Conservation (phyloP, 352 stramenopile species). For the Globisporangium radiosum region DNA sequence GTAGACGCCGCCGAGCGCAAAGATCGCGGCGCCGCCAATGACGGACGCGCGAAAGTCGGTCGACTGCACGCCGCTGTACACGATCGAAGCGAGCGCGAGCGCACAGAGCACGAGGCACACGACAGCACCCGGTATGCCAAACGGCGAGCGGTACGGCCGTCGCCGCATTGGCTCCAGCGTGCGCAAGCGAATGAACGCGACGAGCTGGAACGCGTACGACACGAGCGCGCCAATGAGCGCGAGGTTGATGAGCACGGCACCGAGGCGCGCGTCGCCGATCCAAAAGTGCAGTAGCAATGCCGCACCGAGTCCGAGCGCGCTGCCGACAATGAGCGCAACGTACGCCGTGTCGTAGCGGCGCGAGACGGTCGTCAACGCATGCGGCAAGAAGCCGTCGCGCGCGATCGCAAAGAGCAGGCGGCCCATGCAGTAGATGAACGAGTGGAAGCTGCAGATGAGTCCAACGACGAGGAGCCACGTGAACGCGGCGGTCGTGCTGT, state of each 20-base stretch:
- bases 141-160: slow-evolving; percentile 47
- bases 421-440: slow-evolving; percentile 78
- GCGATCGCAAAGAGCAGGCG: slow-evolving; percentile 60
- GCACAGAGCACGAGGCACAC: slow-evolving; percentile 38
- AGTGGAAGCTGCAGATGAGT: slow-evolving; percentile 63
- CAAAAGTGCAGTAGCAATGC: slow-evolving; percentile 48
- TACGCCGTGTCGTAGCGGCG: slow-evolving; percentile 37
- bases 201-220: slow-evolving; percentile 55
- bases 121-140: slow-evolving; percentile 40
- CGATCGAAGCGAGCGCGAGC: slow-evolving; percentile 49
- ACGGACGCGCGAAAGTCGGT: slow-evolving; percentile 59
- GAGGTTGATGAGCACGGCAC: slow-evolving; percentile 65
- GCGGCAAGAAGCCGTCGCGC: slow-evolving; percentile 49
- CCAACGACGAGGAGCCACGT: slow-evolving; percentile 64
- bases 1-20: slow-evolving; percentile 36
- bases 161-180: slow-evolving; percentile 38
- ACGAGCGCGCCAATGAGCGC: slow-evolving; percentile 57
- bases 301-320: slow-evolving; percentile 31
- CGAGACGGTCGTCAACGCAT: slow-evolving; percentile 35
- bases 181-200: slow-evolving; percentile 50
- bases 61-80: slow-evolving; percentile 49
- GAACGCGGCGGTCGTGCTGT: slow-evolving; percentile 54
- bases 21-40: slow-evolving; percentile 47
- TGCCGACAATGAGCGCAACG: slow-evolving; percentile 45
- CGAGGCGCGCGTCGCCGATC: slow-evolving; percentile 50